Conservation (phyloP, 148 eudicot species). For the Amaranthus cruentus region DNA sequence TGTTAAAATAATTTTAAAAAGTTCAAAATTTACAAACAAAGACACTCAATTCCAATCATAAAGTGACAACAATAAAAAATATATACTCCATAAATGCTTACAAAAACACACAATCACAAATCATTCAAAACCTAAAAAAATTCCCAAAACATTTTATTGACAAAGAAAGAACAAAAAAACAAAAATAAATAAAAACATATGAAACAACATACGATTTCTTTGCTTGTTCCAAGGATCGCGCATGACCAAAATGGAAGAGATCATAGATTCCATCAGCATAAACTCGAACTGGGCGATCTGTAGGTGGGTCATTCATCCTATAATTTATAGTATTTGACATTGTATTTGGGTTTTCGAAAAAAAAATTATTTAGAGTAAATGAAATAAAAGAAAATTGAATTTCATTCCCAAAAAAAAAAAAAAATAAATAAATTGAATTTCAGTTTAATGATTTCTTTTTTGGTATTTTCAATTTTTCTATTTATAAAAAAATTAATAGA, state of each 20-base stretch:
- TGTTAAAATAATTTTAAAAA: too few relatives aligned
- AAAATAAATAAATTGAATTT: too few relatives aligned
- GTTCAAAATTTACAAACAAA: background rate
- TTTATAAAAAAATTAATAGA: too few relatives aligned
- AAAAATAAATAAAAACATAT: background rate
- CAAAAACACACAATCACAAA: background rate
- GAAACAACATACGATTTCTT: slow-evolving; percentile 45
- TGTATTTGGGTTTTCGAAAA: background rate
- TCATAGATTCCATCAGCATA: slow-evolving; percentile 93
- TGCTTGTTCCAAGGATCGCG: slow-evolving; percentile 90
- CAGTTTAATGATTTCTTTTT: too few relatives aligned
- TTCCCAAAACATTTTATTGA: background rate
- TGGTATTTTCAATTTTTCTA: too few relatives aligned
- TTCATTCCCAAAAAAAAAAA: too few relatives aligned
- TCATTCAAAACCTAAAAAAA: background rate
- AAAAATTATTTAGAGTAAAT: too few relatives aligned
- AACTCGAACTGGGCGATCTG: slow-evolving; percentile 72
- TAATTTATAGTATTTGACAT: slow-evolving; percentile 6
- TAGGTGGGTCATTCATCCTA: slow-evolving; percentile 28
- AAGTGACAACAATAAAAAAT: too few relatives aligned
- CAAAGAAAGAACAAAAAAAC: slow-evolving; percentile 3
- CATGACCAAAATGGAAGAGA: slow-evolving; percentile 87
- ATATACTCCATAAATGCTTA: too few relatives aligned
- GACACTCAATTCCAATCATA: background rate
- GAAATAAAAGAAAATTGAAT: background rate